Percentiles rank a stretch among this genome's conserved stretches.
Conservation (phyloP, 2,329 filamentous ascomycete genomes). For the Didymella lethalis region DNA sequence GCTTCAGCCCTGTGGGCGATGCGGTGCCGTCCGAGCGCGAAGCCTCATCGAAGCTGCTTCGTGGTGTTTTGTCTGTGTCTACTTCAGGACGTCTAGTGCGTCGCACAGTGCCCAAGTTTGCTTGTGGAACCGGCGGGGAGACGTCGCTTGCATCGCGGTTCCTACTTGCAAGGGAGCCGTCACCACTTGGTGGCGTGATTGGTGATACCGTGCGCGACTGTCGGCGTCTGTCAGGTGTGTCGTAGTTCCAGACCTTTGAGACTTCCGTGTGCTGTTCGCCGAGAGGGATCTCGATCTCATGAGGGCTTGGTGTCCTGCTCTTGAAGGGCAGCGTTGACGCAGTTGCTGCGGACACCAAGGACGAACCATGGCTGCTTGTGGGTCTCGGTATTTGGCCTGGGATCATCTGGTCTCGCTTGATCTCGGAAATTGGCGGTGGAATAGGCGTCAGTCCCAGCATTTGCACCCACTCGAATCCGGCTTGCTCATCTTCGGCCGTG, state of each 20-base stretch:
- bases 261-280: conserved; percentile 62
- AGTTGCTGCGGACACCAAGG: conserved; percentile 55
- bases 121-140: conserved; percentile 26
- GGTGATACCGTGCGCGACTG: conserved; percentile 46
- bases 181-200: conserved; percentile 50
- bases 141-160: conserved; percentile 24
- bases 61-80: conserved; percentile 44
- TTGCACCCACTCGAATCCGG: conserved; percentile 84
- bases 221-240: conserved; percentile 42
- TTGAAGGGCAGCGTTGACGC: conserved; percentile 46
- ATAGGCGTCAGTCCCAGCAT: conserved; percentile 76
- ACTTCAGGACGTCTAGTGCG: conserved; percentile 23
- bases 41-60: conserved; percentile 50
- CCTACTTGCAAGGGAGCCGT: conserved; percentile 43
- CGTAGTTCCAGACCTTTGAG: conserved; percentile 56
- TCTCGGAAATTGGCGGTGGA: conserved; percentile 62
- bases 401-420: conserved; percentile 61
- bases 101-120: conserved; percentile 25
- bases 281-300: conserved; percentile 67
- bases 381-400: conserved; percentile 52
- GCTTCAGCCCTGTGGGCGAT: conserved; percentile 46
- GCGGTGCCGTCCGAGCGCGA: conserved; percentile 41
- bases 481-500: conserved; percentile 75
- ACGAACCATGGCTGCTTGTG: conserved; percentile 62
- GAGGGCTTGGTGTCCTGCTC: conserved; percentile 57